Conservation (phyloP, 2,329 filamentous ascomycete species). For the Aspergillus sergii region DNA sequence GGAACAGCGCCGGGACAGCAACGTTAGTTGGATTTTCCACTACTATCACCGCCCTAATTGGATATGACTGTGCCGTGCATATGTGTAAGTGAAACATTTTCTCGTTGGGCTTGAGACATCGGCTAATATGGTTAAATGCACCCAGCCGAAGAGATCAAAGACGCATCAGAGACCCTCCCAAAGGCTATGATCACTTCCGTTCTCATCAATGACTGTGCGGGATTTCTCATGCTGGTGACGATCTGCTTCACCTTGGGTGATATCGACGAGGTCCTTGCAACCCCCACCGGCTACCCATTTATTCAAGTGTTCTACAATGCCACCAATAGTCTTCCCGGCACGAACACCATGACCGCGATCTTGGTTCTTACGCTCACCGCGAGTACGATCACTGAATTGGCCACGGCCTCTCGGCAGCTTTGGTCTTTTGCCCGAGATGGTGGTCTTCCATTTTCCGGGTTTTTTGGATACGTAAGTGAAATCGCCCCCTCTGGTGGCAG, state of each 20-base stretch:
- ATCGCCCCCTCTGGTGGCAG: neutral
- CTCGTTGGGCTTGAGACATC: neutral
- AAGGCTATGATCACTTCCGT: conserved; percentile 41
- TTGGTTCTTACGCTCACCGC: conserved; percentile 42
- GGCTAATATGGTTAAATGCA: neutral
- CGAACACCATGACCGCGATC: conserved; percentile 49
- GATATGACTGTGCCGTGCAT: conserved; percentile 47
- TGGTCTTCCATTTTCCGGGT: conserved; percentile 36
- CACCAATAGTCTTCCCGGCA: conserved; percentile 42
- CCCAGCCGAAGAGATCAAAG: conserved; percentile 41
- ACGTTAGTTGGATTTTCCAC: conserved; percentile 44
- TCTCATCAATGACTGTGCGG: conserved; percentile 39
- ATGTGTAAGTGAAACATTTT: conserved; percentile 40
- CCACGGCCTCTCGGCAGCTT: conserved; percentile 38
- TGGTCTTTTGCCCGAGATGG: conserved; percentile 51
- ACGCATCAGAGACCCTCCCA: conserved; percentile 40
- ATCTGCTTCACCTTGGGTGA: conserved; percentile 42
- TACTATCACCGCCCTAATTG: conserved; percentile 45
- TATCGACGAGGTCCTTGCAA: conserved; percentile 28
- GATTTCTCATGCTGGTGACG: conserved; percentile 43
- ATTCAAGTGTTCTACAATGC: conserved; percentile 37
- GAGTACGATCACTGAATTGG: conserved; percentile 37
- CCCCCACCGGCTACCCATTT: conserved; percentile 35
- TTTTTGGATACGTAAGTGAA: conserved; percentile 19
- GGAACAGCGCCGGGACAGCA: conserved; percentile 40